These are phyloP conservation scores for Acrocalymma vagum DNA, from an alignment of 2,329 filamentous ascomycete species.

Conservation along the genomic window DNA sequence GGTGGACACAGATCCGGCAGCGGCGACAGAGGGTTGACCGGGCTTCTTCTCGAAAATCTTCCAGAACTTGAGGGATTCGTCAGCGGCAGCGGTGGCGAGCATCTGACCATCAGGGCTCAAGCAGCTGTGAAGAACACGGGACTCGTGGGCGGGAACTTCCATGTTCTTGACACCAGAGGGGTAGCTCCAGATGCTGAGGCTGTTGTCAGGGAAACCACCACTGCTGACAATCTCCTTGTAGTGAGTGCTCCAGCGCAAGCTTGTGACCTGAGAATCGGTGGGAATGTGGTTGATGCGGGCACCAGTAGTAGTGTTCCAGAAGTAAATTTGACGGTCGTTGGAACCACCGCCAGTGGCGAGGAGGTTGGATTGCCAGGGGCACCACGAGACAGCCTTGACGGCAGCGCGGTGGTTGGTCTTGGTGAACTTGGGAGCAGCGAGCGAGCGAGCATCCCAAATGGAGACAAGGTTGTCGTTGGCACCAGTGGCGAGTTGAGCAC, in stretches of 20 bases:
- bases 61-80: constrained; percentile 99
- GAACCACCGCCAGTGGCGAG: constrained; percentile 95
- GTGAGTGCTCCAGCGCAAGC: constrained; percentile 92
- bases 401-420: constrained; percentile 99
- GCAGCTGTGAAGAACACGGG: constrained; percentile 93
- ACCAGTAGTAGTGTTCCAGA: constrained; percentile 99
- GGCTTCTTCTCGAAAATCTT: constrained; percentile 99
- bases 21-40: constrained; percentile 70
- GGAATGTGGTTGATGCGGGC: constrained; percentile 99
- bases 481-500: constrained; percentile 94
- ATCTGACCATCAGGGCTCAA: constrained; percentile 98
- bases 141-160: constrained; percentile 97
- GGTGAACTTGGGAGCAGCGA: constrained; percentile 95
- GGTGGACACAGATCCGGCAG: constrained; percentile 76
- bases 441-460: constrained; percentile 96
- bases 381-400: constrained; percentile 98
- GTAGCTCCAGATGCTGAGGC: constrained; percentile 98
- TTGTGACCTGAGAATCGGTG: constrained; percentile 96
- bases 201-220: constrained; percentile 99
- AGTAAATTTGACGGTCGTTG: constrained; percentile 98
- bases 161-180: constrained; percentile 96
- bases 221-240: constrained; percentile 99
- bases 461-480: constrained; percentile 99
- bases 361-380: constrained; percentile 97
- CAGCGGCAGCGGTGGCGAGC: constrained; percentile 92